Base-by-base conservation (phyloP, 805 yeast species). In the Grigorovia jiainica region DNA sequence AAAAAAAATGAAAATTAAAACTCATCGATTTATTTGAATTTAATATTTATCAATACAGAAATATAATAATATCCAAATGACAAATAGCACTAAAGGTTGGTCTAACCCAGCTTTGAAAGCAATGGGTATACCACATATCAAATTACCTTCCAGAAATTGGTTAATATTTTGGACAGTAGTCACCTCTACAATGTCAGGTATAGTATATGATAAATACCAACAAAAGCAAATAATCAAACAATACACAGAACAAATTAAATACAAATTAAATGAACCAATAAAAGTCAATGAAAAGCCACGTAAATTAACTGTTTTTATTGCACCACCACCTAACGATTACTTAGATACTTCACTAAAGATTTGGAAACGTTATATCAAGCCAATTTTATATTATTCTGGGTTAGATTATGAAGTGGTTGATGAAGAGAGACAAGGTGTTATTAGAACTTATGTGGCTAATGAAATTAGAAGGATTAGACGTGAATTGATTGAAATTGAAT, bases 281-380 rank as follows among this genome's bases (percentile, higher is more conserved):
- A 56, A 59, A 2, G 61, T 78, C 1, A 64, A 74, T 43, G 69
- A 71, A 41, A 53, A 73, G 17, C 86, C 95, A 2, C 72, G 98
- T 45, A 84, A 80, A 51, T 66, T 92, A 37, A 77, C 84, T 1
- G 78, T 92, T 1, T 89, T 80, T 58, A 73, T 89, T 43, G 95
- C 95, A 0, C 98, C 98, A n/a, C 97, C 97, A 7, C 97, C 98
- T 17, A 84, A 85, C 53, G 97, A 90, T 58, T 85, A 77, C 51
- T 64, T 90, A 38, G 92, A 80, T 34, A 81, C 78, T 43, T 77
- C 90, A 9, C 56, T 83, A 61, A 75, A 72, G 46, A 73, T 84
- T 41, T 86, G 89, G 70, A 74, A 86, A 49, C 76, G 79, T 41
- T 87, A 75, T 56, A 72, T 87, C 49, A 90, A 90, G 64, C 98